These are phyloP conservation scores for Craterostigma plantagineum DNA, from an alignment of 257 asterid species.

Conservation along the genomic window DNA sequence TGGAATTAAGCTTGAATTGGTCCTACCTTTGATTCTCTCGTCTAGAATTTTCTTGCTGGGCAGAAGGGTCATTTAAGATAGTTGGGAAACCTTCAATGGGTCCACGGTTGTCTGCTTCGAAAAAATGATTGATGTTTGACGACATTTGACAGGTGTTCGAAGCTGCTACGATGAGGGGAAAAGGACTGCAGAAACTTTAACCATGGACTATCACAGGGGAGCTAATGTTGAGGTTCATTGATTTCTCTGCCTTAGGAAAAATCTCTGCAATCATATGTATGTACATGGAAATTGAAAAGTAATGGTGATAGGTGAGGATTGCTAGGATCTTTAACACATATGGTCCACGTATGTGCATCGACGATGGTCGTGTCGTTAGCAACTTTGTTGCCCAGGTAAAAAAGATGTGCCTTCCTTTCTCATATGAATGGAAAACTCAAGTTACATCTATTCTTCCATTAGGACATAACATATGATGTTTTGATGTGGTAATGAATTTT, in stretches of 20 bases:
- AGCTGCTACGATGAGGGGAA: conserved; percentile 93
- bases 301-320: conserved; percentile 42
- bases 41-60: no score
- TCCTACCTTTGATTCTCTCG: no score
- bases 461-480: neutral
- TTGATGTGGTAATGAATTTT: neutral
- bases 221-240: conserved; percentile 53
- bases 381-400: conserved; percentile 82
- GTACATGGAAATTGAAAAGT: neutral
- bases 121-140: neutral
- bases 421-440: neutral
- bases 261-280: no score
- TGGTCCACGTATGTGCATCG: conserved; percentile 91
- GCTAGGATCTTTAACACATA: conserved; percentile 88
- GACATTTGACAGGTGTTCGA: conserved; percentile 46
- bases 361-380: conserved; percentile 91
- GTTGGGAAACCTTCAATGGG: no score
- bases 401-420: no score
- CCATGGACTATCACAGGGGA: conserved; percentile 90
- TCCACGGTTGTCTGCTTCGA: neutral
- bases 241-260: no score
- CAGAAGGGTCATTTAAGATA: no score
- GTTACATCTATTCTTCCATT: neutral
- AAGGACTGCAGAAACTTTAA: conserved; percentile 73
- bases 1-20: no score